These are phyloP conservation scores for Gossypium thurberi DNA, from an alignment of 345 rosid genomes.

Conservation along the genomic window DNA sequence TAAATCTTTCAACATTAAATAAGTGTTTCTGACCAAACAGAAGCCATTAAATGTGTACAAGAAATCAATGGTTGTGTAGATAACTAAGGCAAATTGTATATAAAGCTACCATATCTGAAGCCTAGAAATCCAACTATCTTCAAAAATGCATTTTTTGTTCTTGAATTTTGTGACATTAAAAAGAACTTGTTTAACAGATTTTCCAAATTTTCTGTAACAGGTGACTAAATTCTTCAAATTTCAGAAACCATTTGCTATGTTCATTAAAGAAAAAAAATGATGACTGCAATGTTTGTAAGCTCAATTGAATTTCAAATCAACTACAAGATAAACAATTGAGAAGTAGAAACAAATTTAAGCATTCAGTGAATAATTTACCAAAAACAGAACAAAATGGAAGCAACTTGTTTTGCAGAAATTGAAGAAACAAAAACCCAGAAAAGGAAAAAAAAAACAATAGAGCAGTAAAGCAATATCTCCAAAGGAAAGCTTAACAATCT, in stretches of 20 bases:
- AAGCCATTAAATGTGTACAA: background rate
- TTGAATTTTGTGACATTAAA: background rate
- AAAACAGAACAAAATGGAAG: background rate
- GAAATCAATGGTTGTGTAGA: background rate
- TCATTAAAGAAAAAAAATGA: background rate
- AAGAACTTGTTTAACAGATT: background rate
- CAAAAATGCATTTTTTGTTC: background rate
- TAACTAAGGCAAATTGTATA: background rate
- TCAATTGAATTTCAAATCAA: background rate
- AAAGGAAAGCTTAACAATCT: background rate
- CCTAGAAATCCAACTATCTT: conserved; percentile 3
- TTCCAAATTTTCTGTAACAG: background rate
- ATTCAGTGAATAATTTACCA: background rate
- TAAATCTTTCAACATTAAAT: background rate
- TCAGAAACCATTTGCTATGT: background rate
- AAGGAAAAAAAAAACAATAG: background rate
- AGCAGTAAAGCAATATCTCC: background rate
- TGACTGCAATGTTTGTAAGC: background rate
- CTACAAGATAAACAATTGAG: background rate
- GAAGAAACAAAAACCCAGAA: background rate
- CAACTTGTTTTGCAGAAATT: background rate
- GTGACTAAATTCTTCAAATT: background rate
- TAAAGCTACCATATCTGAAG: background rate
- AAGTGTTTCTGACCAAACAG: background rate
- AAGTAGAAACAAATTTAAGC: background rate